These are phyloP conservation scores for Neonectria sp. DNA, from an alignment of 2,329 filamentous ascomycete genomes.

Conservation along the genomic window DNA sequence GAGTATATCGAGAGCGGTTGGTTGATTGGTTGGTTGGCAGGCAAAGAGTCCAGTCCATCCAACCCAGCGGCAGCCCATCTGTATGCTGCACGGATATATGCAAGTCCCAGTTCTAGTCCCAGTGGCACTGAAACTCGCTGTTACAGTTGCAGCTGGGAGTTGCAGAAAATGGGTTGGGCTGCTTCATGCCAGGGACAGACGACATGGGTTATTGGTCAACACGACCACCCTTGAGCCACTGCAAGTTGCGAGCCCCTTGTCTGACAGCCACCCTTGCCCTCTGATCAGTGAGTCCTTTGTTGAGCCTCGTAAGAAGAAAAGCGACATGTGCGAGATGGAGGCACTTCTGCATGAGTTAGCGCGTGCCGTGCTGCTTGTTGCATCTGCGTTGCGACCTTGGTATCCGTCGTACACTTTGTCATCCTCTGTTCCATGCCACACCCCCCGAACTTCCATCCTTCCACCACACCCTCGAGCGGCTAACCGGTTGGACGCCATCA, in stretches of 20 bases:
- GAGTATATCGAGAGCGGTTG: background rate
- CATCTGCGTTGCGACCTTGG: background rate
- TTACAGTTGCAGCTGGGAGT: conserved; percentile 17
- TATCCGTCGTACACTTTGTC: background rate
- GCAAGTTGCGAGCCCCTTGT: background rate
- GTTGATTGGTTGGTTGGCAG: background rate
- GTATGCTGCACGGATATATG: too few species aligned
- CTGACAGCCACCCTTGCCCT: background rate
- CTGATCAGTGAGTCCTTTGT: conserved; percentile 5
- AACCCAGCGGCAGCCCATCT: too few species aligned
- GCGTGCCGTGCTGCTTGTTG: background rate
- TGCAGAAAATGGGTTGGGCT: conserved; percentile 7
- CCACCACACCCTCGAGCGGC: background rate
- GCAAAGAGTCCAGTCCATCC: background rate
- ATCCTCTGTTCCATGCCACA: background rate
- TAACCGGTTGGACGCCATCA: background rate
- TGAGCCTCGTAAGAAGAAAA: conserved; percentile 8
- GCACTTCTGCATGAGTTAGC: conserved; percentile 9
- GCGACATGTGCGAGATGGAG: background rate
- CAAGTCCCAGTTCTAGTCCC: background rate
- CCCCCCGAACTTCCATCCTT: background rate
- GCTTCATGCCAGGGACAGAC: conserved; percentile 26
- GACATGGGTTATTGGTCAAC: background rate
- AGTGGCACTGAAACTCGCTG: conserved; percentile 8
- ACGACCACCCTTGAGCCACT: background rate